These are phyloP conservation scores for Picochlorum costavermella DNA, from an alignment of 139 green algal species.

Conservation along the genomic window DNA sequence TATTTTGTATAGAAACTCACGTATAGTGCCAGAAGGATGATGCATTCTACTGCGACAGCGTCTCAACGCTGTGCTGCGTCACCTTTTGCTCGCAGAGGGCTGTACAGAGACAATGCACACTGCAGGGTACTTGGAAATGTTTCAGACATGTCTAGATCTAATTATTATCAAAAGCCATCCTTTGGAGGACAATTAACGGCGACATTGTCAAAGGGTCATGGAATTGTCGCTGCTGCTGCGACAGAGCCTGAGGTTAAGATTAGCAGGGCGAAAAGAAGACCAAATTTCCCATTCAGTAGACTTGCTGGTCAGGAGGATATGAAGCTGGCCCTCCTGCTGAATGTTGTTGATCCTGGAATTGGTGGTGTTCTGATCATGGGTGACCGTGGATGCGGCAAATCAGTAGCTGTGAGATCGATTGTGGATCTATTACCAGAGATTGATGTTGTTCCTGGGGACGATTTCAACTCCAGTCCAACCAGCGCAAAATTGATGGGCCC, in stretches of 20 bases:
- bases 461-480: conserved; percentile 81
- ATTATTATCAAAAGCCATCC: too few relatives aligned
- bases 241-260: not conserved
- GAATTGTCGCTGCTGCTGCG: not conserved
- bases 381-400: conserved; percentile 84
- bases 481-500: conserved; percentile 78
- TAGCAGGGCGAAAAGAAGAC: conserved; percentile 14
- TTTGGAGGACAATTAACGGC: too few relatives aligned
- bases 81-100: too few relatives aligned
- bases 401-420: conserved; percentile 59
- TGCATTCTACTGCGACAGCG: too few relatives aligned
- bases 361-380: conserved; percentile 92
- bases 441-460: conserved; percentile 71
- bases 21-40: too few relatives aligned
- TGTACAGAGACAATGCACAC: too few relatives aligned
- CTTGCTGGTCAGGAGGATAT: conserved; percentile 88
- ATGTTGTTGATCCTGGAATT: conserved; percentile 80
- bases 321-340: conserved; percentile 84
- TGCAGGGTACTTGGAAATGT: too few relatives aligned
- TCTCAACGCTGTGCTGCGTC: too few relatives aligned
- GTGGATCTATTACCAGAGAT: conserved; percentile 82
- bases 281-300: conserved; percentile 71
- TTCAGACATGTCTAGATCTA: too few relatives aligned
- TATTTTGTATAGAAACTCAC: too few relatives aligned
- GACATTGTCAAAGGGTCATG: too few relatives aligned